Base-by-base conservation (phyloP, 2,329 filamentous ascomycete species). In the Didymella sp. region DNA sequence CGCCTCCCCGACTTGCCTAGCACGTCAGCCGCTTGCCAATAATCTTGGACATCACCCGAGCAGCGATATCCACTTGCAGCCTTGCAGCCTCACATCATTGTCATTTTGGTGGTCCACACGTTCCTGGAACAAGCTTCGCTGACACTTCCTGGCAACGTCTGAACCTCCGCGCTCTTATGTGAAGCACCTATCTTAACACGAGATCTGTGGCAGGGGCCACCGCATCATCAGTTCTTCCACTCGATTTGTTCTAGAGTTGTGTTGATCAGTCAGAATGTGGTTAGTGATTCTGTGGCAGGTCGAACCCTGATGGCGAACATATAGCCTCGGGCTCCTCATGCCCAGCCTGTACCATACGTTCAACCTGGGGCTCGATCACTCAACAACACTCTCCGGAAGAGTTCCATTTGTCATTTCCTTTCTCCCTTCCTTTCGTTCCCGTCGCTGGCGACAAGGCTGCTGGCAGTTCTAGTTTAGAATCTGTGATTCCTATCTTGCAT, bases 361-460 rank as follows among this genome's bases (percentile, higher is more conserved):
- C 58, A 67, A 57, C 61, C 50, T 64, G 58, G 60, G 54, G 51
- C 57, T 58, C 58, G 27, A 61, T 60, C 52, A 41, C 56, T 58
- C 45, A 68, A 66, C 57, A 52, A 68, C 61, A 45, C 71, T 74
- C 73, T 73, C 68, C 70, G 70, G 69, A 54, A 75, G 72, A 73
- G 71, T 67, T 61, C 61, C 51, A 57, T 62, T 60, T 62, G 61
- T 42, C 51, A 58, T 54, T 61, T 62, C 53, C 41, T 61, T 59
- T 52, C 60, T 61, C 58, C 35, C 31, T 68, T 64, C 57, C 48
- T 42, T 67, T 59, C 55, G 56, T 56, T 48, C 67, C 66, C 63
- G 69, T 74, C 72, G 71, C 72, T 62, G 73, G 71, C 70, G 70
- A 73, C 71, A 63, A 66, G 59, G 54, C 66, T 73, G 64, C 70